Conservation (phyloP, 352 stramenopile genomes). For the Globisporangium middletonii region DNA sequence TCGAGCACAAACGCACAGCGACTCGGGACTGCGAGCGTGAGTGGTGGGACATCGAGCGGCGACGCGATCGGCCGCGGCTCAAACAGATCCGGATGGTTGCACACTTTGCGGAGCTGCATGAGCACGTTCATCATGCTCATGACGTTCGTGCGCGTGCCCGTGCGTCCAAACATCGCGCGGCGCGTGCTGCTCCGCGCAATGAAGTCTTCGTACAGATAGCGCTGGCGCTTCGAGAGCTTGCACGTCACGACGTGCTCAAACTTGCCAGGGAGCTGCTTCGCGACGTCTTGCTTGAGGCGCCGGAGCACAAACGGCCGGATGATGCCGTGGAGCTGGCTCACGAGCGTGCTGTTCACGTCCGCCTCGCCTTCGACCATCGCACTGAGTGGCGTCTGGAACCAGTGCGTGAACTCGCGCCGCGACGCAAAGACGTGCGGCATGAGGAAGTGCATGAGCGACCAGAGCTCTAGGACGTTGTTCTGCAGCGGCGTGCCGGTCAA, state of each 20-base stretch:
- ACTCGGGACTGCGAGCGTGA: slow-evolving; percentile 25
- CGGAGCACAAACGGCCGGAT: slow-evolving; percentile 98
- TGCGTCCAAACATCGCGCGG: slow-evolving; percentile 84
- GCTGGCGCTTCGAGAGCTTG: slow-evolving; percentile 92
- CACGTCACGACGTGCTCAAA: slow-evolving; percentile 96
- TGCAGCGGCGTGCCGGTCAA: slow-evolving; percentile 97
- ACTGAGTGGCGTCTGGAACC: slow-evolving; percentile 96
- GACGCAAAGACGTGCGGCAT: slow-evolving; percentile 96
- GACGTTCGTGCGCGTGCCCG: slow-evolving; percentile 71
- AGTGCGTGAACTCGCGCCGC: slow-evolving; percentile 96
- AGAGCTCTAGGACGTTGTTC: slow-evolving; percentile 98
- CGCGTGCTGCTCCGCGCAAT: slow-evolving; percentile 93
- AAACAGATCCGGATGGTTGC: slow-evolving; percentile 99
- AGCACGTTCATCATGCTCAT: slow-evolving; percentile 99
- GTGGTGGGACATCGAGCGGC: slow-evolving; percentile 83
- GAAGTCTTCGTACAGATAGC: slow-evolving; percentile 98
- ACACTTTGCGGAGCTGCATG: slow-evolving; percentile 98
- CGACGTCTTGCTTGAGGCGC: slow-evolving; percentile 97
- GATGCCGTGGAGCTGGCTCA: slow-evolving; percentile 94
- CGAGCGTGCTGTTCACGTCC: slow-evolving; percentile 87
- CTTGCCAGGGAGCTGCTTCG: slow-evolving; percentile 96
- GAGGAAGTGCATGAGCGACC: slow-evolving; percentile 97
- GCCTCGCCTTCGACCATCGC: slow-evolving; percentile 64
- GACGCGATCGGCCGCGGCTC: slow-evolving; percentile 94
- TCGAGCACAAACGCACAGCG: slow-evolving; percentile 42